These are phyloP conservation scores for Planoprotostelium fungivorum DNA, from an alignment of 78 protist genomes.

Conservation along the genomic window DNA sequence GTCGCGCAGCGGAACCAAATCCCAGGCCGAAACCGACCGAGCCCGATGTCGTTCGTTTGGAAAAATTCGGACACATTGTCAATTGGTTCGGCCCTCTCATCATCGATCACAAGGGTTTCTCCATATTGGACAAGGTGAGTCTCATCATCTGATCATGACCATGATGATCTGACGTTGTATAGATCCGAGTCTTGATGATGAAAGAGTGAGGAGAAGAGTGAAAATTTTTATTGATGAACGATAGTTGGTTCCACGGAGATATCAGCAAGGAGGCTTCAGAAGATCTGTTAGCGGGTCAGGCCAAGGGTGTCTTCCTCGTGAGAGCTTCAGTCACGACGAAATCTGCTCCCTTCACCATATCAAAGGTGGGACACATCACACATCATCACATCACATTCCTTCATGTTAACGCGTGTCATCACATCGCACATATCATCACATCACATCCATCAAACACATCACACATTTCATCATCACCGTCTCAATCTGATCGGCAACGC, in stretches of 20 bases:
- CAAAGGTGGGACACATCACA: background rate
- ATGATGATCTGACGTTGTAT: background rate
- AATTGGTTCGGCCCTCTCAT: conserved; percentile 68
- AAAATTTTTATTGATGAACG: background rate
- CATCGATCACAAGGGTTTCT: conserved; percentile 10
- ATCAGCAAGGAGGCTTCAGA: conserved; percentile 21
- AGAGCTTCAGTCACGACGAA: background rate
- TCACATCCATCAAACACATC: too few species aligned
- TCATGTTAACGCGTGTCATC: background rate
- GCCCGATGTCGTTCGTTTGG: conserved; percentile 49
- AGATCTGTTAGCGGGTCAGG: background rate
- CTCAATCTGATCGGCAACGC: background rate
- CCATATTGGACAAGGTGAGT: conserved; percentile 28
- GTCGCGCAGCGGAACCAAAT: background rate
- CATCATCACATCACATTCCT: background rate
- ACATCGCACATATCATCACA: too few species aligned
- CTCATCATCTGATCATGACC: background rate
- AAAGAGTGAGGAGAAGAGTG: background rate
- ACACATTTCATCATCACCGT: too few species aligned
- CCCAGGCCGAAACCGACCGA: background rate
- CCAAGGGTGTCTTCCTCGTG: background rate
- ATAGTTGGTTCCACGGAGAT: conserved; percentile 70
- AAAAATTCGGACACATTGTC: conserved; percentile 40
- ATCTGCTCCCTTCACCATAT: background rate
- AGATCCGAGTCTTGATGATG: background rate